Base-by-base conservation (phyloP, 192 early-diverging fungal species). In the Entomortierella lignicola region DNA sequence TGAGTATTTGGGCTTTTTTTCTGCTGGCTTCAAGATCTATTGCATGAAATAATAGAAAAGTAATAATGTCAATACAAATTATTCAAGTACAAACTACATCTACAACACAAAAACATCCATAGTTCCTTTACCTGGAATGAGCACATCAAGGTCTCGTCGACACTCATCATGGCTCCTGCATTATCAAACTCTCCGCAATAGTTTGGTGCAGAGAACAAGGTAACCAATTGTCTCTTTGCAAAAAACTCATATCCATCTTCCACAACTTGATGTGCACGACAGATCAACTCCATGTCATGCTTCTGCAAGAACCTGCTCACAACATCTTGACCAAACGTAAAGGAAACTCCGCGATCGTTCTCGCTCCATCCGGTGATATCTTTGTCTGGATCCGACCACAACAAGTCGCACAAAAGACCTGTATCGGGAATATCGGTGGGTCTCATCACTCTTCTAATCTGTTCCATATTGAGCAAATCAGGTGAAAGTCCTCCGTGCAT, bases 221-320 rank as follows among this genome's bases (percentile, higher is more conserved):
- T 99, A 31, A 99, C 97, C 47, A 99, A 75, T 68, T 97, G 94
- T 32, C 97, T 89, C 84, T 97, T 97, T 50, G 96, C 96, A 89
- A 99, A 99, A 79, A 99, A 99, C 80, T 99, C 97, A 82, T 99
- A 99, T 18, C 97, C 97, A 80, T 99, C 97, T 72, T 99, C 97
- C 10, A 97, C 96, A 11, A 99, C 97, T 84, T 98, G 96, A 87
- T 99, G 97, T 21, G 97, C 97, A 55, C 97, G 92, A 85, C 97
- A 99, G 60, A 99, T 95, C 60, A 99, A 83, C 73, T 99, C 96
- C 80, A 99, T 84, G 75, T 99, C 97, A 75, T 99, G 96, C 85
- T 95, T 96, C 73, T 99, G 94, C 72, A 98, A 85, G 83, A 97
- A 97, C 32, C 93, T 87, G 47, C 90, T 92, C 12, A 99, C 97